Base-by-base conservation (phyloP, 2,329 filamentous ascomycete species). In the Zasmidium cellare region DNA sequence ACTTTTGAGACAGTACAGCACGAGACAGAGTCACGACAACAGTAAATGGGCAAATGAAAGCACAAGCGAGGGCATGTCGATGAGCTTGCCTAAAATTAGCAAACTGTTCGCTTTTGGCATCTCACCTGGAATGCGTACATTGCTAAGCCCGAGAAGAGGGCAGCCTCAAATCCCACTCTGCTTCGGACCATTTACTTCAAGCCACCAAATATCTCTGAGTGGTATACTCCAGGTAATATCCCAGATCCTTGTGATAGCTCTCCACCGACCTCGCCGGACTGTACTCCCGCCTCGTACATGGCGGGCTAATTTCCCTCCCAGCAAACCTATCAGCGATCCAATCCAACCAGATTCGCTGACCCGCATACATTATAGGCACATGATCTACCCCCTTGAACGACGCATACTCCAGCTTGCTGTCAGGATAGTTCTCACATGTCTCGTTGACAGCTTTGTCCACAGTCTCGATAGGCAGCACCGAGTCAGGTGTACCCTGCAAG, bases 331-430 rank as follows among this genome's bases (percentile, higher is more conserved):
- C 64, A 49, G 45, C 58, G 38, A 71, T 67, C 65, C 65, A 71
- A 28, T 72, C 64, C 59, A 73, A 55, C 67, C 69, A 75, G n/a
- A 68, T 41, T 28, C 63, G 58, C 56, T 73, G 71, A 12, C 59
- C 57, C 22, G 66, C 70, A 56, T 60, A 65, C 51, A 73, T 46
- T 0, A 65, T 65, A 22, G 71, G 64, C 12, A 66, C 68, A 58
- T 75, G 72, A 1, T 58, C 61, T 3, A 69, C 63, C 2, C 62
- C 66, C 16, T 64, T 57, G 24, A 70, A 66, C 12, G 57, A 57
- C 9, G 35, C 23, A n/a, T 46, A 46, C 20, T 53, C 51, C 22
- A 53, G 38, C 6, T 46, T 16, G 14, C 20, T 24, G 19, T 45
- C 18, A 11, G 51, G 35, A n/a, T 2, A 7, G 16, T 12, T 9